These are phyloP conservation scores for Epichloe coenophiala DNA, from an alignment of 2,329 filamentous ascomycete genomes.

Conservation along the genomic window DNA sequence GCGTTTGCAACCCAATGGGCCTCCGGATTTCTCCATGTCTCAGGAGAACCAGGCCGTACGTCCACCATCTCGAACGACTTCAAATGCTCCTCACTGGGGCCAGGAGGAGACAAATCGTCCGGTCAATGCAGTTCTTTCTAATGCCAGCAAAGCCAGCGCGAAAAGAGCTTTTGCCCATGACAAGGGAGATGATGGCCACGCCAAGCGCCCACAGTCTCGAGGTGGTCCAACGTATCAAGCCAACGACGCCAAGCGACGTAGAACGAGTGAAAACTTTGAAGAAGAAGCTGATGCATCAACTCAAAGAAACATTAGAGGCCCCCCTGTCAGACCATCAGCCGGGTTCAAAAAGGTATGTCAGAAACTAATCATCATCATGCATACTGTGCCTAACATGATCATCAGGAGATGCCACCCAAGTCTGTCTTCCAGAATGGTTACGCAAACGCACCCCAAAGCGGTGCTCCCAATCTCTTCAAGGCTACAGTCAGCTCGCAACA, in stretches of 20 bases:
- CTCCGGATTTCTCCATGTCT: constrained; percentile 28
- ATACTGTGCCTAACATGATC: not conserved
- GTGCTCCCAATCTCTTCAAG: constrained; percentile 49
- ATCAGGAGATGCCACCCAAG: constrained; percentile 47
- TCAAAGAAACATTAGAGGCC: constrained; percentile 59
- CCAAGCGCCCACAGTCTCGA: constrained; percentile 31
- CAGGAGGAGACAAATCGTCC: constrained; percentile 49
- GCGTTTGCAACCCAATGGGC: constrained; percentile 39
- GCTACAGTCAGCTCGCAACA: constrained; percentile 54
- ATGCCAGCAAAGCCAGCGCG: constrained; percentile 43
- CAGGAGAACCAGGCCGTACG: constrained; percentile 24
- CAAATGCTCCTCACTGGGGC: constrained; percentile 32
- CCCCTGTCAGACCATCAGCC: constrained; percentile 71
- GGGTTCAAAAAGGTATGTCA: constrained; percentile 54
- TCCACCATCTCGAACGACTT: constrained; percentile 45
- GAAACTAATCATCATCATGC: not conserved
- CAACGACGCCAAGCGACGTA: constrained; percentile 65
- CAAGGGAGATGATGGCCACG: constrained; percentile 38
- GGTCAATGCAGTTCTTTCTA: constrained; percentile 46
- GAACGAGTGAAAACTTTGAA: constrained; percentile 60
- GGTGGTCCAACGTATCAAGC: constrained; percentile 50
- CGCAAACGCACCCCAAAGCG: constrained; percentile 40
- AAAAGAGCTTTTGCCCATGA: constrained; percentile 65
- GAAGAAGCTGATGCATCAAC: constrained; percentile 47
- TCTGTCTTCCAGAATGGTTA: constrained; percentile 49